Evolutionary conservation across 108 stramenopile species (phyloP), one percentile per base, ranked within the genome.

Genomic region (Phaeodactylum tricornutum): DNA sequence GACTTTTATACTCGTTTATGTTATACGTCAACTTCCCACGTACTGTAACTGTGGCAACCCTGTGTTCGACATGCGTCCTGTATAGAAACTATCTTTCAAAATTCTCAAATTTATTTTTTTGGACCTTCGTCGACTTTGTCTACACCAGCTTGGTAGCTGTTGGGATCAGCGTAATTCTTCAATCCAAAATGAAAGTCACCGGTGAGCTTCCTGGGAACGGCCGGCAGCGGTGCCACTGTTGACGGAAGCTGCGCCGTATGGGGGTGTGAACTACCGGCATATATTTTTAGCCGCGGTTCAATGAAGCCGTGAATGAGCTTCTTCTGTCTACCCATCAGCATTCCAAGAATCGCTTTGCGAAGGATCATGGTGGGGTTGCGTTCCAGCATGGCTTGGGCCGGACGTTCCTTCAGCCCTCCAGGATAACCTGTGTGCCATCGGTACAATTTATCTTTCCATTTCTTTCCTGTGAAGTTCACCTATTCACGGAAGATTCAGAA

Each of bases 371-470:
- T 79, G 20, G 92, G 96, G 30, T 83, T 79, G 25, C 81, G 67
- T 29, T 81, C 77, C 56, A 80, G 63, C 84, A 89, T 81, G 32
- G 89, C 81, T 23, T 68, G 57, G 16, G 93, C 90, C 2, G 68
- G 46, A 5, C 94, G 81, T 50, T 87, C 51, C 67, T 91, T 92
- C 34, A 97, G 47, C 3, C 96, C 96, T 17, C 96, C 96, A 29
- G 94, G 93, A 67, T 85, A 95, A 21, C 91, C 91, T 2, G 93
- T 90, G 67, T 96, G 95, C 95, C 95, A 95, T 40, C 74, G 58
- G 62, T 93, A 97, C 30, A 92, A 25, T 70, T 97, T 97, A 17
- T 90, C 66, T 11, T 73, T 63, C 89, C 87, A 84, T 54, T 95
- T 97, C 31, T 92, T 75, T 5, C 96, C 96, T 5, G 91, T 69